Conservation (phyloP, 306 rosid genomes). For the Mimosa bimucronata region DNA sequence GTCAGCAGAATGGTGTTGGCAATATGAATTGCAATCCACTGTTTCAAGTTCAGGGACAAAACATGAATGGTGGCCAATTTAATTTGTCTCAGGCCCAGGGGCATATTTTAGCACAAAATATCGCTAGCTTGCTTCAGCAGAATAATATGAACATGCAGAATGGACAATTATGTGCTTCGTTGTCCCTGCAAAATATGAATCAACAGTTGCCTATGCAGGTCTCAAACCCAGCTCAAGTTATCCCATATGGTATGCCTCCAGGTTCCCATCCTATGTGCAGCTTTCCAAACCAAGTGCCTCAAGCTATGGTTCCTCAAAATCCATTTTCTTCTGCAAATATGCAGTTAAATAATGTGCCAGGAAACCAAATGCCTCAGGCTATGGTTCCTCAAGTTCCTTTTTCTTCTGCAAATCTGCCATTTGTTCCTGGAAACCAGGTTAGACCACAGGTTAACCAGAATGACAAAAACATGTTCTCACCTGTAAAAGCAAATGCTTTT, state of each 20-base stretch:
- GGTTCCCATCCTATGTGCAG: constrained; percentile 46
- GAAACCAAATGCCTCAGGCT: constrained; percentile 52
- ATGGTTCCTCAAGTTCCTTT: constrained; percentile 54
- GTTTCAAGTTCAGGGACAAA: constrained; percentile 53
- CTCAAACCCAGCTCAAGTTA: constrained; percentile 57
- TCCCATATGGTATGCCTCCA: constrained; percentile 44
- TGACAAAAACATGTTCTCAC: constrained; percentile 46
- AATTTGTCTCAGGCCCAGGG: constrained; percentile 56
- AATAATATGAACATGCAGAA: constrained; percentile 62
- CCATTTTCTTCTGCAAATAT: constrained; percentile 42
- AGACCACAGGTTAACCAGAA: constrained; percentile 52
- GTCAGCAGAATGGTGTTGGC: constrained; percentile 43
- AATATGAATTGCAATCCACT: constrained; percentile 47
- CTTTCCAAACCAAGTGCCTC: constrained; percentile 60
- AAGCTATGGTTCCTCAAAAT: constrained; percentile 53
- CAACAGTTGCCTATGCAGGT: constrained; percentile 65
- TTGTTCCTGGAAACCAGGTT: constrained; percentile 53
- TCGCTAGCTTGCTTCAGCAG: constrained; percentile 59
- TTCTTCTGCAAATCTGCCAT: constrained; percentile 44
- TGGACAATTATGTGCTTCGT: constrained; percentile 66
- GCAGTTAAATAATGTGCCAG: constrained; percentile 43
- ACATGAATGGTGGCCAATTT: constrained; percentile 49
- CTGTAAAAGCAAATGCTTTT: constrained; percentile 46
- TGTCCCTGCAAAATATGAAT: constrained; percentile 63
- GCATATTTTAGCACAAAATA: constrained; percentile 57